Conservation (phyloP, 768 basidiomycete species). For the Dioszegia aurantiaca region DNA sequence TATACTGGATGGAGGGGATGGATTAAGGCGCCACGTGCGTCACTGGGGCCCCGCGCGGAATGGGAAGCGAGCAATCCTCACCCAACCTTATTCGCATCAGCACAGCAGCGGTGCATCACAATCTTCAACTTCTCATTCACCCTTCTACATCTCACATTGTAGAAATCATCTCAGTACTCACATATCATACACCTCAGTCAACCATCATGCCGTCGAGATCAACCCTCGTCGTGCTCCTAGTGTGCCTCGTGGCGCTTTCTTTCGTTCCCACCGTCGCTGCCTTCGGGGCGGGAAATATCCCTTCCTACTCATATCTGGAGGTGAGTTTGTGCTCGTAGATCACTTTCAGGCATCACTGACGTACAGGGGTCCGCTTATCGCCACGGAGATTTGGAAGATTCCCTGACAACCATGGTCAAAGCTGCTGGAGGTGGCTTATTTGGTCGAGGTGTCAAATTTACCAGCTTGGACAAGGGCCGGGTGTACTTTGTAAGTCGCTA, state of each 20-base stretch:
- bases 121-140: no score
- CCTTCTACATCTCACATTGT: no score
- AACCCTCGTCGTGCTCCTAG: slow-evolving; percentile 25
- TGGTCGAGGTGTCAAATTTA: slow-evolving; percentile 67
- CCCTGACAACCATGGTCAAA: slow-evolving; percentile 55
- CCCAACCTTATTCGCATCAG: no score
- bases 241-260: slow-evolving; percentile 38
- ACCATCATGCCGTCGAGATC: background rate
- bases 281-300: slow-evolving; percentile 63
- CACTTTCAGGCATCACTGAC: no score
- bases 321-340: no score
- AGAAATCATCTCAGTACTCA: background rate
- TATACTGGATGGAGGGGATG: no score
- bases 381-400: slow-evolving; percentile 79
- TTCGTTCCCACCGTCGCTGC: slow-evolving; percentile 44
- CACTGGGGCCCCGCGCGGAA: no score
- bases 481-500: slow-evolving; percentile 55
- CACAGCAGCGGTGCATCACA: no score
- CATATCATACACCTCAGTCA: background rate
- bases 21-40: no score
- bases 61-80: no score
- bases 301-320: slow-evolving; percentile 77
- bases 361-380: no score
- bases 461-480: slow-evolving; percentile 76
- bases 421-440: slow-evolving; percentile 62